phyloP scores from a whole-genome alignment of 768 basidiomycete genomes.

The Fistulinella prunicolor region DNA sequence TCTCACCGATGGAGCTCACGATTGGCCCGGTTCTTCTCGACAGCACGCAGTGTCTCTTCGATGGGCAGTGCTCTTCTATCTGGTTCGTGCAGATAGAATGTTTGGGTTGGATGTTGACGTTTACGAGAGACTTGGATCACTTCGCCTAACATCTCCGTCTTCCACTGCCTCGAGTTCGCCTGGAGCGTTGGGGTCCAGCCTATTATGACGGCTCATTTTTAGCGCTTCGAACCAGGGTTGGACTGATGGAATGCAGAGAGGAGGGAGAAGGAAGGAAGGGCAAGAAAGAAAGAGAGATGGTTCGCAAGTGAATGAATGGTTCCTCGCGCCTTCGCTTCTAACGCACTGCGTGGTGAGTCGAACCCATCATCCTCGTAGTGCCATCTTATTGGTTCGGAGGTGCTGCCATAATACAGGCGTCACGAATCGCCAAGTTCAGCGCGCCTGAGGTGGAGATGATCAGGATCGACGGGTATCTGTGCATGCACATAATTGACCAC shows the following conservation, averaged over 20 bases:
- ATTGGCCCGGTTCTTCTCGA: no score
- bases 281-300: no score
- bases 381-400: conserved; percentile 11
- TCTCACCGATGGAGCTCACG: no score
- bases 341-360: no score
- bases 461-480: conserved; percentile 17
- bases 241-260: no score
- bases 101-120: conserved; percentile 6
- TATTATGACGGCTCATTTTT: no score
- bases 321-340: no score
- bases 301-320: no score
- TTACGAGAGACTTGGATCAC: not conserved
- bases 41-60: conserved; percentile 44
- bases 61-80: conserved; percentile 44
- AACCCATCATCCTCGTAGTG: no score
- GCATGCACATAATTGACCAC: no score
- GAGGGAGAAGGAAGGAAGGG: no score
- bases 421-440: conserved; percentile 13
- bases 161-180: not conserved
- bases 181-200: conserved; percentile 34
- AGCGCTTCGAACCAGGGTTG: no score
- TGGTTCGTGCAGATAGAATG: conserved; percentile 29
- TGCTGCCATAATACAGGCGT: conserved; percentile 10
- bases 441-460: conserved; percentile 9
- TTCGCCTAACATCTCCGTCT: not conserved